Percentiles rank a stretch among this genome's conserved stretches.
These are phyloP conservation scores for Anastatica hierochuntica DNA, from an alignment of 345 rosid genomes.

Conservation along the genomic window DNA sequence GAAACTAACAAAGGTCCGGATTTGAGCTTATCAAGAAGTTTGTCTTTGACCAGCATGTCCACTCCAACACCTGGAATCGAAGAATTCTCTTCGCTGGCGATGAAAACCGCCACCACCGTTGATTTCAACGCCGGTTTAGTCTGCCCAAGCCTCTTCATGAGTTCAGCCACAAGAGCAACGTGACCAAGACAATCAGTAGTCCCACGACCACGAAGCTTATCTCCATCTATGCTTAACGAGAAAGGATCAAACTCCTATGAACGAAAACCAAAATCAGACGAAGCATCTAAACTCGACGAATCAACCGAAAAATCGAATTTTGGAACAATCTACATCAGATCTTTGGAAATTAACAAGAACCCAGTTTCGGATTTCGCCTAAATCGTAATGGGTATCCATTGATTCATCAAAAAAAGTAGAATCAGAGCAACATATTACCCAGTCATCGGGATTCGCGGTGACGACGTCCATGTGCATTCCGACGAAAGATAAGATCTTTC, in stretches of 20 bases:
- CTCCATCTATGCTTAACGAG: slow-evolving; percentile 73
- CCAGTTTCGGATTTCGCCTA: background rate
- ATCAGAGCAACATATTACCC: slow-evolving; percentile 37
- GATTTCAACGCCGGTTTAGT: slow-evolving; percentile 63
- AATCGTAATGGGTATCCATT: background rate
- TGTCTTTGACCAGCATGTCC: slow-evolving; percentile 74
- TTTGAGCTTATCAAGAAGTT: slow-evolving; percentile 78
- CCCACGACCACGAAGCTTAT: slow-evolving; percentile 87
- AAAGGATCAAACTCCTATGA: slow-evolving; percentile 93
- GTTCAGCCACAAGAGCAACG: slow-evolving; percentile 80
- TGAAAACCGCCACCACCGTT: slow-evolving; percentile 81
- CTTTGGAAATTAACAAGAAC: background rate
- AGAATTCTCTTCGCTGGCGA: slow-evolving; percentile 90
- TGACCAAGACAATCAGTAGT: slow-evolving; percentile 99
- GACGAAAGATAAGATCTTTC: slow-evolving; percentile 84
- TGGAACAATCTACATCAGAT: background rate
- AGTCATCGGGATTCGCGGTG: slow-evolving; percentile 85
- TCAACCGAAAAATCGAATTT: background rate
- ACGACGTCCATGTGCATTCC: slow-evolving; percentile 99
- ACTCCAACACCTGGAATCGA: slow-evolving; percentile 79
- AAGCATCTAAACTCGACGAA: background rate
- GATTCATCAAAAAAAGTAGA: background rate
- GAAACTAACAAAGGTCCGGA: slow-evolving; percentile 74
- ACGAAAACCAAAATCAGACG: background rate
- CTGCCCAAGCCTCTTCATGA: slow-evolving; percentile 81